Percentiles rank a stretch among this genome's conserved stretches.
Conservation (phyloP, 768 basidiomycete genomes). For the Cubamyces lactineus region DNA sequence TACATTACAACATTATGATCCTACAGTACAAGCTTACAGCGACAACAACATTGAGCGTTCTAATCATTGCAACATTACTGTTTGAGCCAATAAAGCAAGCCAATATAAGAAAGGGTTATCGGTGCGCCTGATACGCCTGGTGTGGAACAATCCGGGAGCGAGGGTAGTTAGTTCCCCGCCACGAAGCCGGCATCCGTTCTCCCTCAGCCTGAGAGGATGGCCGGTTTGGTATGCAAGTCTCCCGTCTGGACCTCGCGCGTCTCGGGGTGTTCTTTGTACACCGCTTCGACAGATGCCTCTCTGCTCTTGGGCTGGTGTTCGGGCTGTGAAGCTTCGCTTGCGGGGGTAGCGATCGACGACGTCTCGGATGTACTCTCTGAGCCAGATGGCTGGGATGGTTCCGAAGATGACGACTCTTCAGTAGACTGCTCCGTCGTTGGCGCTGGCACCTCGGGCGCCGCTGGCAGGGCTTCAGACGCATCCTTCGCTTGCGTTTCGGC, state of each 20-base stretch:
- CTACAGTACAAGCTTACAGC: conserved; percentile 5
- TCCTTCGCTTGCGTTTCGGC: conserved; percentile 2
- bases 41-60: background rate
- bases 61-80: no score
- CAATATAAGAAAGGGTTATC: no score
- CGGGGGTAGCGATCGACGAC: conserved; percentile 18
- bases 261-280: conserved; percentile 24
- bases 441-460: background rate
- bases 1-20: conserved; percentile 11
- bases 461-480: background rate
- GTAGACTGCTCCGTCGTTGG: background rate
- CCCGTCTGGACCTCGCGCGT: conserved; percentile 22
- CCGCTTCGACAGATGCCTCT: conserved; percentile 15
- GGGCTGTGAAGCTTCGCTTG: conserved; percentile 3
- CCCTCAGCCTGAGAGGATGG: background rate
- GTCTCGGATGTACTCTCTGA: conserved; percentile 15
- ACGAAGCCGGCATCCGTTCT: no score
- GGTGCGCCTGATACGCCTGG: no score
- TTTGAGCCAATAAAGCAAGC: no score
- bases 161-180: no score
- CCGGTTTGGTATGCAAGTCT: conserved; percentile 20
- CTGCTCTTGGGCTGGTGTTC: background rate
- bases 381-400: background rate
- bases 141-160: no score
- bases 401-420: background rate